phyloP scores from a whole-genome alignment of 2,329 filamentous ascomycete species.

The Macrophomina pseudophaseolina region DNA sequence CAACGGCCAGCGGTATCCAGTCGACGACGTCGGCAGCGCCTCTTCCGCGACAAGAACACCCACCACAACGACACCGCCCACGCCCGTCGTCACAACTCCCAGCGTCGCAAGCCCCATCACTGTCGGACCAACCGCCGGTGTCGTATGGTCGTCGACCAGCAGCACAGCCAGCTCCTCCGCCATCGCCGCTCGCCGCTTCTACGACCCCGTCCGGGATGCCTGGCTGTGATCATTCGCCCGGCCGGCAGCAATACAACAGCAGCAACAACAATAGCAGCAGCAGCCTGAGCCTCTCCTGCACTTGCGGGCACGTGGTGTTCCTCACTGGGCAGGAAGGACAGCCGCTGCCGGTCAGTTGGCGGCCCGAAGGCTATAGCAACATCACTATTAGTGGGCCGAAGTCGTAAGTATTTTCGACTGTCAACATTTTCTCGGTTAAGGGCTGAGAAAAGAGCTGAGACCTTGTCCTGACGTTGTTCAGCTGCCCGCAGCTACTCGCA shows the following conservation, averaged over 20 bases:
- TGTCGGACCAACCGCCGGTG: neutral
- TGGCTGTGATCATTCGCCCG: neutral
- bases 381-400: too few relatives aligned
- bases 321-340: too few relatives aligned
- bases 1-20: neutral
- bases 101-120: neutral
- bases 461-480: too few relatives aligned
- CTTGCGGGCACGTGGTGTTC: neutral
- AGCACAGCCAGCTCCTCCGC: neutral
- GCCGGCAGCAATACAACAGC: neutral
- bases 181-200: neutral
- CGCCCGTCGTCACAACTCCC: neutral
- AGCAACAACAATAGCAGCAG: neutral
- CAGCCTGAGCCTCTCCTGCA: neutral
- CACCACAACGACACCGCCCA: neutral
- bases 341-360: too few relatives aligned
- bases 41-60: neutral
- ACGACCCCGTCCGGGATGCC: neutral
- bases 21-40: neutral
- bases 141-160: neutral
- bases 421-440: too few relatives aligned
- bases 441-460: too few relatives aligned
- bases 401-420: too few relatives aligned
- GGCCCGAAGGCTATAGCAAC: too few relatives aligned
- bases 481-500: too few relatives aligned